Evolutionary conservation across 148 eudicot species (phyloP).

Genomic region (Rhododendron ferrugineum): DNA sequence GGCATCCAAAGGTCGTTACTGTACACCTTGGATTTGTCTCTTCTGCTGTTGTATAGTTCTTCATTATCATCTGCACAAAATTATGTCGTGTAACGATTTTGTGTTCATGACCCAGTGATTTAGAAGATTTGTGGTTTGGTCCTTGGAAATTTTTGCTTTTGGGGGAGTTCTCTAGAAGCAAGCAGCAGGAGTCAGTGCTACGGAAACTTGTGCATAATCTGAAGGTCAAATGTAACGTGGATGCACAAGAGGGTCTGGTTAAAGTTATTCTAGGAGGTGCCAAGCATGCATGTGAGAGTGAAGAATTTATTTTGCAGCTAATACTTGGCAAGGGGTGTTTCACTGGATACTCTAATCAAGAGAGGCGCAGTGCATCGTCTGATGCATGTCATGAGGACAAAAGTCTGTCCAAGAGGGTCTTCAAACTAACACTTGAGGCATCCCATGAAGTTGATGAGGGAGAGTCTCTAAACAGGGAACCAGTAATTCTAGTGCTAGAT

Average conservation of each 20-base stretch:
- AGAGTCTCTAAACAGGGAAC: conserved; percentile 45
- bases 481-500: conserved; percentile 79
- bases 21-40: neutral
- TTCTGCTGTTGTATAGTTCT: neutral
- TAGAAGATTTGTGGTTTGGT: conserved; percentile 87
- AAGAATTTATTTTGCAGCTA: conserved; percentile 34
- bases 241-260: conserved; percentile 38
- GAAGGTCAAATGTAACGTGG: conserved; percentile 28
- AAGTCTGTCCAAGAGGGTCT: conserved; percentile 22
- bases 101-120: conserved; percentile 35
- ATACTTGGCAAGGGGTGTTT: conserved; percentile 65
- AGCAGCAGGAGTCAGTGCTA: conserved; percentile 30
- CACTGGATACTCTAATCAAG: conserved; percentile 24
- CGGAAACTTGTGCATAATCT: conserved; percentile 39
- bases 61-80: neutral
- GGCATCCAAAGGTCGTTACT: conserved; percentile 16
- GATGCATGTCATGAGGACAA: conserved; percentile 24
- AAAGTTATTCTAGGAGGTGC: conserved; percentile 43
- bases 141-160: conserved; percentile 69
- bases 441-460: conserved; percentile 38
- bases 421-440: conserved; percentile 37
- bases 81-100: neutral
- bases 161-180: conserved; percentile 52
- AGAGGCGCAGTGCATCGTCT: conserved; percentile 9
- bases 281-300: conserved; percentile 30